Evolutionary conservation across 169 alveolate species (phyloP).

Genomic region (Plasmodium billcollinsi): DNA sequence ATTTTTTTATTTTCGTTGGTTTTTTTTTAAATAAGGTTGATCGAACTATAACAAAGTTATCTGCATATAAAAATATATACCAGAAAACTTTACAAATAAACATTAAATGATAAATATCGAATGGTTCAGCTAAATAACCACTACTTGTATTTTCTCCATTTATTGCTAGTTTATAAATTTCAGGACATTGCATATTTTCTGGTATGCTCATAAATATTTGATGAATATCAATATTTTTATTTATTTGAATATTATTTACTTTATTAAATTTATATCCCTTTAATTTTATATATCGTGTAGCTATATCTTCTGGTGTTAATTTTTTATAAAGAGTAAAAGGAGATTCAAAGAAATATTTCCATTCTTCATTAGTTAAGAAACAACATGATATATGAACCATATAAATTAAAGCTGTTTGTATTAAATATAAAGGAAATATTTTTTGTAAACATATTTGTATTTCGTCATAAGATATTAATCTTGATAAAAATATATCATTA

Average conservation of each 20-base stretch:
- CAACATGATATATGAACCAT: conserved; percentile 75
- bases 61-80: conserved; percentile 66
- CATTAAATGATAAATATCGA: conserved; percentile 76
- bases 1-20: neutral
- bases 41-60: conserved; percentile 54
- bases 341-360: conserved; percentile 63
- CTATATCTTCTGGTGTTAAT: conserved; percentile 77
- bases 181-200: conserved; percentile 72
- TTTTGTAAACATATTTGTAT: conserved; percentile 55
- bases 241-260: conserved; percentile 17
- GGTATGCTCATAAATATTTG: conserved; percentile 71
- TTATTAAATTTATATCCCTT: conserved; percentile 47
- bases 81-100: conserved; percentile 61
- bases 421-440: conserved; percentile 66
- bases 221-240: conserved; percentile 53
- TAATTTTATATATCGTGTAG: conserved; percentile 55
- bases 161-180: conserved; percentile 62
- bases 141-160: conserved; percentile 59
- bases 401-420: conserved; percentile 71
- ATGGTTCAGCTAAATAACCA: conserved; percentile 75
- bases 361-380: conserved; percentile 54
- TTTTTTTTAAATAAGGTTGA: conserved; percentile 34
- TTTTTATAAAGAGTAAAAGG: conserved; percentile 54
- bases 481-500: conserved; percentile 75
- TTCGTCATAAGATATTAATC: conserved; percentile 76